These are phyloP conservation scores for Hericium coralloides DNA, from an alignment of 768 basidiomycete species.

Conservation along the genomic window DNA sequence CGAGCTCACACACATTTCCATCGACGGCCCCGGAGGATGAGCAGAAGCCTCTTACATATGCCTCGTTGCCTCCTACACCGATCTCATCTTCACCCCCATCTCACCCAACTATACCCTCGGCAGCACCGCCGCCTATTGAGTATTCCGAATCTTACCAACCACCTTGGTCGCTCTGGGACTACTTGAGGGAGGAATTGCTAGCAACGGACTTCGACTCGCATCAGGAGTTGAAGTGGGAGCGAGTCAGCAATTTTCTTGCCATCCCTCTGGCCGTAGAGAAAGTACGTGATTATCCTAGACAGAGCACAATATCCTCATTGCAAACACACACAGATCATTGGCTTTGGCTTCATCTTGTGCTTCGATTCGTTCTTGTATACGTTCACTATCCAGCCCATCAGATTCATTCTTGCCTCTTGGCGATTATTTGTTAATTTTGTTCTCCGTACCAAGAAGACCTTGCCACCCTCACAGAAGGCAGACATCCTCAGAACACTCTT, in stretches of 20 bases:
- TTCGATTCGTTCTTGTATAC: conserved; percentile 96
- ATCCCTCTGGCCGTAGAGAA: conserved; percentile 93
- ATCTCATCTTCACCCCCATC: conserved; percentile 26
- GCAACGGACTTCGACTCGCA: conserved; percentile 94
- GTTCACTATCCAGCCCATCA: conserved; percentile 94
- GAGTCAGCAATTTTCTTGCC: conserved; percentile 90
- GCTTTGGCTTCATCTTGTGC: conserved; percentile 89
- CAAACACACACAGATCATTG: conserved; percentile 53
- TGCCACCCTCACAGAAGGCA: conserved; percentile 86
- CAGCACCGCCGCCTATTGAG: conserved; percentile 7
- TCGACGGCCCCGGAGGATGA: conserved; percentile 5
- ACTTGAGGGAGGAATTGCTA: conserved; percentile 78
- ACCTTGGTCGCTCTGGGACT: conserved; percentile 88
- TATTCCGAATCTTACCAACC: conserved; percentile 21
- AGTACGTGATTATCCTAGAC: conserved; percentile 32
- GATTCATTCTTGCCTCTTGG: conserved; percentile 57
- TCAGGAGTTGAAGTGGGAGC: conserved; percentile 91
- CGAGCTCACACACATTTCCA: conserved; percentile 5
- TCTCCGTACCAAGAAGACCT: conserved; percentile 35
- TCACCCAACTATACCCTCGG: not conserved
- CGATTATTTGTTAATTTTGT: conserved; percentile 44
- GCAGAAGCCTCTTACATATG: conserved; percentile 43
- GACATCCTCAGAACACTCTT: conserved; percentile 81
- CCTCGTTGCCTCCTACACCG: conserved; percentile 69
- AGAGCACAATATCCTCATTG: not conserved